A percentile compares a stretch with the other conserved stretches of the same genome.
Evolutionary conservation across 2,329 filamentous ascomycete species (phyloP).

Genomic region (Stemphylium beticola): DNA sequence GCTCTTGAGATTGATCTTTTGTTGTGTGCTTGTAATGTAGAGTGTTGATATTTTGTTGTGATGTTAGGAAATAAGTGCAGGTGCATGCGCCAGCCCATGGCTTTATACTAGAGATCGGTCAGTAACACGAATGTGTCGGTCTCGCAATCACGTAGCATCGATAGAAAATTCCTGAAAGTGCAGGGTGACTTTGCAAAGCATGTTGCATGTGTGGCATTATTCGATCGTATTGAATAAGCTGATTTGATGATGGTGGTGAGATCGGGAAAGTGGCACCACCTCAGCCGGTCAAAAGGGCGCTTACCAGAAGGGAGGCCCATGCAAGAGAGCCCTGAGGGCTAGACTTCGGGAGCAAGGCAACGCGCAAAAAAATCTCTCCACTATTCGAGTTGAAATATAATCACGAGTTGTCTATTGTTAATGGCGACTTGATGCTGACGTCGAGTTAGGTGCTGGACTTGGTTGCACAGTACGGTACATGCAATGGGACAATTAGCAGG

Average conservation of each 20-base stretch:
- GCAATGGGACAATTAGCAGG: too few species aligned
- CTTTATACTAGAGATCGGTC: background rate
- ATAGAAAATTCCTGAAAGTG: background rate
- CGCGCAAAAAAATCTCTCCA: too few species aligned
- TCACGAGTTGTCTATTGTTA: too few species aligned
- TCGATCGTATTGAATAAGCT: background rate
- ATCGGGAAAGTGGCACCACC: slow-evolving; percentile 6
- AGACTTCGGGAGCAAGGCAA: too few species aligned
- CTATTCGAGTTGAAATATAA: too few species aligned
- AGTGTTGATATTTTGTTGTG: background rate
- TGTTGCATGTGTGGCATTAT: slow-evolving; percentile 1
- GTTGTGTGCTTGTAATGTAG: background rate
- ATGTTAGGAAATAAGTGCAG: background rate
- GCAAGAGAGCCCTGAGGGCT: too few species aligned
- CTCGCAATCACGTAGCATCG: background rate
- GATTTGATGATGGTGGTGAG: slow-evolving; percentile 9
- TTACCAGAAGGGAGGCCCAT: too few species aligned
- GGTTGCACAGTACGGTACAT: too few species aligned
- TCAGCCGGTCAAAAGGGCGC: too few species aligned
- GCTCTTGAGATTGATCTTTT: background rate
- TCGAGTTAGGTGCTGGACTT: too few species aligned
- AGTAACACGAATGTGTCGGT: background rate
- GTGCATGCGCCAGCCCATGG: background rate
- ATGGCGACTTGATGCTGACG: too few species aligned
- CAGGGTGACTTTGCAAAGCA: background rate